Conservation (phyloP, 176 grass and related monocot species). For the Oryza glumipatula region DNA sequence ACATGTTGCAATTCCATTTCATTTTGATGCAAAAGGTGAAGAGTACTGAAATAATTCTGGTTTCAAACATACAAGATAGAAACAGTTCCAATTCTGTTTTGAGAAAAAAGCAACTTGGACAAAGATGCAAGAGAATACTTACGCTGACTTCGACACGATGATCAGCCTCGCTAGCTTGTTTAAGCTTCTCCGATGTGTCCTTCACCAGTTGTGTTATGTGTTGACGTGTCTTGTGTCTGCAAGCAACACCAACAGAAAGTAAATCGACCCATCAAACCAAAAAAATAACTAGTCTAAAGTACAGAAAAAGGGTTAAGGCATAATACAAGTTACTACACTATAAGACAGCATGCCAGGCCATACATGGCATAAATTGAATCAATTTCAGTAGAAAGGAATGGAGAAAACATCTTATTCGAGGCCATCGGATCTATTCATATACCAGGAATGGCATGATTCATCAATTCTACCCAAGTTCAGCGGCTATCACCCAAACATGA, state of each 20-base stretch:
- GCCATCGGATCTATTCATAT: background rate
- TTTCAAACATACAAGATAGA: background rate
- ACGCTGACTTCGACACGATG: slow-evolving; percentile 78
- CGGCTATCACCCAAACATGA: background rate
- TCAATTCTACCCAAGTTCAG: background rate
- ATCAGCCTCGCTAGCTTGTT: slow-evolving; percentile 88
- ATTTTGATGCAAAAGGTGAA: background rate
- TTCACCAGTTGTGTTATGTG: slow-evolving; percentile 83
- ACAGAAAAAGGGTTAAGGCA: background rate
- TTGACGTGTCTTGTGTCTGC: slow-evolving; percentile 83
- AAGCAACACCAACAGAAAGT: slow-evolving; percentile 18
- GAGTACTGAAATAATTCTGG: background rate
- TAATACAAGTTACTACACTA: background rate
- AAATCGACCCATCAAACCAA: background rate
- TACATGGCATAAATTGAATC: background rate
- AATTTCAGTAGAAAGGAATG: background rate
- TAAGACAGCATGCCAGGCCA: background rate
- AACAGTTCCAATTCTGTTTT: background rate
- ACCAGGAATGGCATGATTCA: background rate
- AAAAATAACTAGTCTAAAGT: background rate
- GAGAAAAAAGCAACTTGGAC: background rate
- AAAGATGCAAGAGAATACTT: slow-evolving; percentile 26
- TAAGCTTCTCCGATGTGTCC: slow-evolving; percentile 95
- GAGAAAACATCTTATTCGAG: background rate
- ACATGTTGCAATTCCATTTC: background rate